A percentile compares a stretch with the other conserved stretches of the same genome.
These are phyloP conservation scores for Tephrocybe rancida DNA, from an alignment of 768 basidiomycete species.

Conservation along the genomic window DNA sequence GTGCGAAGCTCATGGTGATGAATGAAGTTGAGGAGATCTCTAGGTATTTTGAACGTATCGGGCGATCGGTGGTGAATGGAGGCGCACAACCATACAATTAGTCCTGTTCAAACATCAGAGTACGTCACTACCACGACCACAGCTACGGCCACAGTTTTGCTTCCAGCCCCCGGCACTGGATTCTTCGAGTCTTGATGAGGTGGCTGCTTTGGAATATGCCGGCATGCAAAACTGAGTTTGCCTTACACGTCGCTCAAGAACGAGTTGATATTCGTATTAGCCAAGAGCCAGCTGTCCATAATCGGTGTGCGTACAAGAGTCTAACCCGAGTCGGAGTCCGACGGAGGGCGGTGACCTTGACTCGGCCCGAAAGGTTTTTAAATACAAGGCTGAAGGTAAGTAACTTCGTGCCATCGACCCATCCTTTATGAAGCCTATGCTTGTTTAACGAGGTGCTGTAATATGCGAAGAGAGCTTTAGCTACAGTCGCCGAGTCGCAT, in stretches of 20 bases:
- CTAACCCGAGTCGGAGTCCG: no score
- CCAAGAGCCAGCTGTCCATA: no score
- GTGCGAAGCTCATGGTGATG: background rate
- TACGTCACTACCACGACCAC: background rate
- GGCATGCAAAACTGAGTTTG: no score
- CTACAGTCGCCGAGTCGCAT: background rate
- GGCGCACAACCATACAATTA: no score
- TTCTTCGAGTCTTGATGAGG: background rate
- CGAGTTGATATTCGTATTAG: no score
- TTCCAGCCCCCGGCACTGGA: background rate
- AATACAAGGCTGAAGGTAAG: background rate
- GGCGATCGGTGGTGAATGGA: background rate
- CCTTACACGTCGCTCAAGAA: no score
- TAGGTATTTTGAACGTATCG: background rate
- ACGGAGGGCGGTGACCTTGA: no score
- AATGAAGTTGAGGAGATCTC: background rate
- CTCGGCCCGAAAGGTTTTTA: no score
- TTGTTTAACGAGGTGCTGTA: background rate
- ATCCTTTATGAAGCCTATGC: background rate
- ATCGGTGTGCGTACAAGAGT: no score
- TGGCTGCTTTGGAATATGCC: background rate
- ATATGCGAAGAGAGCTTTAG: constrained; percentile 1
- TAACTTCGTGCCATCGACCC: background rate
- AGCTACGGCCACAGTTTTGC: background rate
- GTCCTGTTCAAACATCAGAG: no score